Evolutionary conservation across 2,329 filamentous ascomycete species (phyloP), one percentile per base, ranked within the genome.

Genomic region (Aspergillus pseudoterreus): DNA sequence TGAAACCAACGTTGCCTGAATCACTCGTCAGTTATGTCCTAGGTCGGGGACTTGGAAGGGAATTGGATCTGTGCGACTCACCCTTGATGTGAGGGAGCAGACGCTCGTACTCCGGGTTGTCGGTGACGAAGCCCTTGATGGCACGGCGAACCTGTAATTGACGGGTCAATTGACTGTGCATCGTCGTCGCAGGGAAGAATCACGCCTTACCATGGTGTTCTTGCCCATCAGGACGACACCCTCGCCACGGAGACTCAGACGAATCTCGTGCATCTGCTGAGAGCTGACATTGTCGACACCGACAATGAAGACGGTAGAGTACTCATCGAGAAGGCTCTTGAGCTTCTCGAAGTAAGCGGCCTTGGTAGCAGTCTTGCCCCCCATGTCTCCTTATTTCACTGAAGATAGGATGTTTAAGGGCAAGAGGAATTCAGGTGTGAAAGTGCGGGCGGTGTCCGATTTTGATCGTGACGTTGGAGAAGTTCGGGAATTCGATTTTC

Each of bases 261-360:
- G 89, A 78, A 99, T 97, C 86, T 99, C 94, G 90, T 99, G 94
- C 95, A 99, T 99, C 87, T 99, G 95, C 86, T 99, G 94, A 68
- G 94, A 99, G 78, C 87, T 90, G 86, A 99, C 94, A 99, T 97
- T 99, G 90, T 97, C 90, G 74, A 92, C 87, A 74, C 75, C 85
- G 77, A 96, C 92, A 78, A 99, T 92, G 90, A 99, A 97, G 82
- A 97, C 88, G 73, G 88, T 92, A 77, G 85, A 85, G 88, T 95
- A 97, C 77, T 91, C 87, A 82, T 97, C 90, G 77, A 99, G 87
- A 77, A 97, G 86, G 78, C 77, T 78, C 87, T 96, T 95, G 77
- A 99, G 91, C 91, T 97, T 97, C 79, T 96, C 92, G 84, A 99
- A 99, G 86, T 99, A 96, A 77, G 78, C 88, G 77, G 90, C 84